phyloP scores from a whole-genome alignment of 805 yeast species.

The Yamadazyma endophytica region DNA sequence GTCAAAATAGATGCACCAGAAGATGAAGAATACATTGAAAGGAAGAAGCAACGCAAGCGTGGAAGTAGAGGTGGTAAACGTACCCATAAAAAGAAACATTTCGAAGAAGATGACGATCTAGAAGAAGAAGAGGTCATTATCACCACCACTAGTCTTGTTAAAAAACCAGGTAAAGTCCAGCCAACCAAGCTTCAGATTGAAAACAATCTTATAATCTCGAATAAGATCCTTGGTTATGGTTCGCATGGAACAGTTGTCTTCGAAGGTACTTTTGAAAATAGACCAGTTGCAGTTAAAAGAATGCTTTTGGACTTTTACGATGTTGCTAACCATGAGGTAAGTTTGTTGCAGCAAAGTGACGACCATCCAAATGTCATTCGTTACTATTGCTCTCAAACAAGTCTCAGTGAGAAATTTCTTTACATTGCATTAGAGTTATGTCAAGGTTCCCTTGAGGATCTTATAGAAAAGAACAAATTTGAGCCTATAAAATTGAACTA shows the following conservation, averaged over 20 bases:
- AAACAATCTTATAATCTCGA: constrained; percentile 59
- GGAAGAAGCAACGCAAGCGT: constrained; percentile 65
- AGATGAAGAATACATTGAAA: constrained; percentile 11
- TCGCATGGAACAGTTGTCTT: constrained; percentile 96
- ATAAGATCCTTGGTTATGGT: constrained; percentile 85
- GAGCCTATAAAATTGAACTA: constrained; percentile 19
- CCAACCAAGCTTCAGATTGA: constrained; percentile 35
- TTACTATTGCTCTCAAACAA: constrained; percentile 89
- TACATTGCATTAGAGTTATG: constrained; percentile 94
- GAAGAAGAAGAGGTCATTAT: constrained; percentile 12
- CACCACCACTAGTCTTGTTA: constrained; percentile 26
- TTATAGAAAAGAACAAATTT: constrained; percentile 49
- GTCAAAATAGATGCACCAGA: constrained; percentile 7
- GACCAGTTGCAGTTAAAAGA: constrained; percentile 95
- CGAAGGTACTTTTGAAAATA: constrained; percentile 81
- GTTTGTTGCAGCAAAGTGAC: constrained; percentile 85
- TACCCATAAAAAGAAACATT: constrained; percentile 37
- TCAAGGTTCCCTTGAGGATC: constrained; percentile 81
- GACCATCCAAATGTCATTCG: constrained; percentile 94
- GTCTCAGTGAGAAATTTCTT: constrained; percentile 65
- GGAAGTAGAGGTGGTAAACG: constrained; percentile 84
- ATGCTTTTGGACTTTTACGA: constrained; percentile 92
- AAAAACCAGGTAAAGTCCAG: constrained; percentile 16
- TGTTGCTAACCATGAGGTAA: constrained; percentile 88
- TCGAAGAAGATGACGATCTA: constrained; percentile 1